Evolutionary conservation across 2,329 filamentous ascomycete genomes (phyloP), one percentile per base, ranked within the genome.

Genomic region (Alternaria sp.): DNA sequence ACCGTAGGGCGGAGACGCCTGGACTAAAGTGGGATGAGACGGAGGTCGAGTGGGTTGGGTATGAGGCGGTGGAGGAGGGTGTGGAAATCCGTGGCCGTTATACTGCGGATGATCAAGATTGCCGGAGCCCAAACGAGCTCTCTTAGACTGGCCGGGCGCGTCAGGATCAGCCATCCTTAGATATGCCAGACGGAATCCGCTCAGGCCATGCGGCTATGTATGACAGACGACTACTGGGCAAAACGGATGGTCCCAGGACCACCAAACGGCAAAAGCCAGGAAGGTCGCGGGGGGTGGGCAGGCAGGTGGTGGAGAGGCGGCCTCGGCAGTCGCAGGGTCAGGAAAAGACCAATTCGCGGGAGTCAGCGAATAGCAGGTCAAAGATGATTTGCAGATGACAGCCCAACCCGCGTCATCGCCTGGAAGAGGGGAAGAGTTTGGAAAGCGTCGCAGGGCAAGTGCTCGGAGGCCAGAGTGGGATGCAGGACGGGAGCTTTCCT

Each of bases 141-240:
- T 75, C 68, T 79, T 79, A 57, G 53, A 52, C 56, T 76, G 71
- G 70, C 68, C 68, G 65, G 73, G 74, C 74, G 74, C 73, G 73
- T 77, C 73, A 71, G 73, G 74, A 75, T 78, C 76, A 63, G 75
- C 76, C 76, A 79, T 79, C 63, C 72, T 79, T 76, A 77, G 68
- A 75, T 74, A 74, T 74, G 69, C 66, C 65, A 73, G 63, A 67
- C 62, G 58, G 62, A 63, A 68, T 70, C 71, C 72, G 77, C 77
- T 78, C 71, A 78, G 76, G 75, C 77, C 77, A 79, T 79, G 76
- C 76, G 76, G 71, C 70, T 74, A 69, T 72, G 69, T 70, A 66
- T 68, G 65, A 66, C 68, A 64, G 63, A 62, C 50, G 52, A 66
- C 57, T 66, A 57, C 54, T 61, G 63, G 63, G 63, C 66, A 66